Base-by-base conservation (phyloP, 805 yeast species). In the Lipomyces starkeyi region DNA sequence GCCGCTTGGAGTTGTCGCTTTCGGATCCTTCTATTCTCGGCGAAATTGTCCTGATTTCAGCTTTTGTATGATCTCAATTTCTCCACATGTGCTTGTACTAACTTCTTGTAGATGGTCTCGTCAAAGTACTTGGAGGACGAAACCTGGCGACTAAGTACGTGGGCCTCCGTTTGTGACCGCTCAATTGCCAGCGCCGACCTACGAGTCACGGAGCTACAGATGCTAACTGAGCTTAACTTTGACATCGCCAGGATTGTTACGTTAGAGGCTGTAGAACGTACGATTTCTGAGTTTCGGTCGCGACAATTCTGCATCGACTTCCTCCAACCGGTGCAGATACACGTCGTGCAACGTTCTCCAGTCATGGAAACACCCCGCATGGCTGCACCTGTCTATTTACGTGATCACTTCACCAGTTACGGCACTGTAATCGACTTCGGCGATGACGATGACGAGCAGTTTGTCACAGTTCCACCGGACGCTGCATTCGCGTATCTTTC, bases 31-130 rank as follows among this genome's bases (percentile, higher is more conserved):
- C 43, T 4, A 8, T 29, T 13, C 34, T 57, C 9, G 60, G 60
- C 25, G 60, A 57, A 29, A 17, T 57, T 20, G 60, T 49, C 11
- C 55, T 57, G 17, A 29, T 25, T 13, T 57, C 60, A 22, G 43
- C 60, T 20, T 6, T 57, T 11, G 60, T 29, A 57, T n/a, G 54
- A 13, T 14, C 17, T 25, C 11, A 17, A 25, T 22, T 11, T 14
- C 8, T 4, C 11, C 20, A 25, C 34, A 8, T 2, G 22, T 2
- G 56, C 17, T 20, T 25, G 34, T 22, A 29, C 17, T 29, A 25
- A 25, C 5, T 14, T 34, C 11, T 53, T 53, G 34, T 53, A 43
- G 49, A 43, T 43, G 49, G n/a, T 43, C 35, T 22, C 34, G n/a
- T 25, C 56, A 22, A 53, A 53, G 11, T 53, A 53, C 56, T 53